Conservation (phyloP, 2,329 filamentous ascomycete genomes). For the Cytospora leucostoma region DNA sequence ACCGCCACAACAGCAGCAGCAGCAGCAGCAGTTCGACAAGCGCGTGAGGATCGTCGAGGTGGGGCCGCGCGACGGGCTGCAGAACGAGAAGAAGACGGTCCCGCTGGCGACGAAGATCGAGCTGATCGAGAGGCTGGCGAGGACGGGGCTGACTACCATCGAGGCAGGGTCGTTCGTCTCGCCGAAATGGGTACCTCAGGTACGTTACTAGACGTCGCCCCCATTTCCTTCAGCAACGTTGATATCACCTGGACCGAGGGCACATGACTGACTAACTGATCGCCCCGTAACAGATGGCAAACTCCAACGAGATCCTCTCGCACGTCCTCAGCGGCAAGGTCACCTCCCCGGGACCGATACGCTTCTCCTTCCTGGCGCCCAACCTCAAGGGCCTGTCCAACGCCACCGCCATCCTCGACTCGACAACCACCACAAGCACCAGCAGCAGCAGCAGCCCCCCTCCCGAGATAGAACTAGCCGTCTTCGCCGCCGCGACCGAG, state of each 20-base stretch:
- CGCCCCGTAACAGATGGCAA: conserved; percentile 64
- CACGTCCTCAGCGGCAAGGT: conserved; percentile 64
- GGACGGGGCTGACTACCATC: conserved; percentile 70
- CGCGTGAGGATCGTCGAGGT: conserved; percentile 74
- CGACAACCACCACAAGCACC: conserved; percentile 32
- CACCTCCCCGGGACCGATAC: conserved; percentile 56
- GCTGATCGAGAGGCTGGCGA: conserved; percentile 68
- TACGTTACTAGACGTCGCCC: conserved; percentile 38
- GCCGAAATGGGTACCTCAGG: conserved; percentile 83
- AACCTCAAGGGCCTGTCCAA: conserved; percentile 72
- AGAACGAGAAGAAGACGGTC: conserved; percentile 77
- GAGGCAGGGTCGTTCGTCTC: conserved; percentile 83
- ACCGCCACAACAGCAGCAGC: conserved; percentile 16
- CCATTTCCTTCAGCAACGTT: not conserved
- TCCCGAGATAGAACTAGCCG: conserved; percentile 66
- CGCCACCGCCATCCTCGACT: conserved; percentile 56
- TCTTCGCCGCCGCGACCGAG: conserved; percentile 83
- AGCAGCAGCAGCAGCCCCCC: conserved; percentile 34
- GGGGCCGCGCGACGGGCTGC: conserved; percentile 80
- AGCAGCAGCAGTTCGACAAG: conserved; percentile 40
- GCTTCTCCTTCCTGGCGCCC: conserved; percentile 79
- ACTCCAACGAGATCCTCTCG: conserved; percentile 72
- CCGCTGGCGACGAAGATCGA: conserved; percentile 74
- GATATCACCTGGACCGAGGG: not conserved
- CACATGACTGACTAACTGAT: conserved; percentile 1